Conservation (phyloP, 345 rosid species). For the Trapa incisa region DNA sequence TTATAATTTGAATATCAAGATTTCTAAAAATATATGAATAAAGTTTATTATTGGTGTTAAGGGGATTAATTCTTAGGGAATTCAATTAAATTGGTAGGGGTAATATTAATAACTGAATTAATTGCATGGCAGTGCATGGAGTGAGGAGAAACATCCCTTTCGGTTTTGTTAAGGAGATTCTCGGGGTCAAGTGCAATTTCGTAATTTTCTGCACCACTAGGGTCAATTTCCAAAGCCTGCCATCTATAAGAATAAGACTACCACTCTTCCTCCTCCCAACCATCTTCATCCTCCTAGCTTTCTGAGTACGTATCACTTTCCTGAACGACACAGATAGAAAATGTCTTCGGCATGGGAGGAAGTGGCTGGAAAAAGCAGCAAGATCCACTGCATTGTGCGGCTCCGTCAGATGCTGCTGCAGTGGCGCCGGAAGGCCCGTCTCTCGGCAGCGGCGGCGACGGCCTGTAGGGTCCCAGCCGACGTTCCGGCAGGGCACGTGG, state of each 20-base stretch:
- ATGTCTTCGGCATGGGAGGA: slow-evolving; percentile 29
- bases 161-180: neutral
- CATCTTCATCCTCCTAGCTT: neutral
- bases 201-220: neutral
- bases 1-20: too few species aligned
- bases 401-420: slow-evolving; percentile 77
- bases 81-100: too few species aligned
- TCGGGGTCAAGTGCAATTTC: neutral
- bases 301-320: neutral
- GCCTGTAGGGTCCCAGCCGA: slow-evolving; percentile 43
- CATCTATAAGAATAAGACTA: neutral
- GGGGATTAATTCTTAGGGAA: too few species aligned
- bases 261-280: neutral
- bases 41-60: too few species aligned
- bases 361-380: slow-evolving; percentile 63
- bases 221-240: neutral
- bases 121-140: neutral
- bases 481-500: slow-evolving; percentile 89
- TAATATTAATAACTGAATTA: too few species aligned
- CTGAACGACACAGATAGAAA: slow-evolving; percentile 2
- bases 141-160: neutral
- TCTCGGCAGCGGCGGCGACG: slow-evolving; percentile 24
- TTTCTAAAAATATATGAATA: too few species aligned
- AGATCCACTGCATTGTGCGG: slow-evolving; percentile 84
- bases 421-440: slow-evolving; percentile 64